phyloP scores from a whole-genome alignment of 495 filamentous ascomycete genomes.

The Neurospora pannonica region DNA sequence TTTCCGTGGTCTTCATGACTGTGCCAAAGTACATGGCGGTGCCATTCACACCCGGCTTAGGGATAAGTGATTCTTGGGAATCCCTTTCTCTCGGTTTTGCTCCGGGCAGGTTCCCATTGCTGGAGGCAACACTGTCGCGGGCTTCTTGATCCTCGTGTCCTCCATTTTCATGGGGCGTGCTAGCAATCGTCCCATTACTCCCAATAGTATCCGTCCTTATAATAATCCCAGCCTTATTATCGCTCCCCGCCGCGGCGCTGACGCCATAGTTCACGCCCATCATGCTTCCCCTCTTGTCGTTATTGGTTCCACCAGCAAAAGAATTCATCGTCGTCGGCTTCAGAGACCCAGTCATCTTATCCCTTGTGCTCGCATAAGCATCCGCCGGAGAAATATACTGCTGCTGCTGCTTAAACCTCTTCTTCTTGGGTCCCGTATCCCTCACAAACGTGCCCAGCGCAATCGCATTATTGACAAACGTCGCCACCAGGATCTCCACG shows the following conservation, averaged over 20 bases:
- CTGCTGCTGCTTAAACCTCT: conserved; percentile 44
- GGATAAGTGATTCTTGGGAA: conserved; percentile 5
- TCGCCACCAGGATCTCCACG: conserved; percentile 64
- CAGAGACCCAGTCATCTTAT: neutral
- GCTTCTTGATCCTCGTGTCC: neutral
- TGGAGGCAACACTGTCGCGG: neutral
- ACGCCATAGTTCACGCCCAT: neutral
- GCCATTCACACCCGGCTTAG: neutral
- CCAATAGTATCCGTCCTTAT: neutral
- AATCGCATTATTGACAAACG: conserved; percentile 63
- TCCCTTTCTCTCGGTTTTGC: neutral
- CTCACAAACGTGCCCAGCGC: conserved; percentile 74
- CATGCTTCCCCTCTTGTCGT: neutral
- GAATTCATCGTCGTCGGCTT: neutral
- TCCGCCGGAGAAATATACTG: conserved; percentile 18
- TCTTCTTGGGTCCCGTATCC: conserved; percentile 67
- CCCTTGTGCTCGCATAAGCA: neutral
- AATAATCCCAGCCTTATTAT: neutral
- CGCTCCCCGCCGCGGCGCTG: neutral
- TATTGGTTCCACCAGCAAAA: neutral
- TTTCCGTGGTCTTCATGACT: conserved; percentile 22
- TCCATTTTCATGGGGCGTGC: neutral
- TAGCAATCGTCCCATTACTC: neutral
- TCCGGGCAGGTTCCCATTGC: neutral
- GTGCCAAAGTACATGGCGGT: neutral